Percentiles rank a stretch among this genome's conserved stretches.
These are phyloP conservation scores for Crepidotus variabilis DNA, from an alignment of 768 basidiomycete genomes.

Conservation along the genomic window DNA sequence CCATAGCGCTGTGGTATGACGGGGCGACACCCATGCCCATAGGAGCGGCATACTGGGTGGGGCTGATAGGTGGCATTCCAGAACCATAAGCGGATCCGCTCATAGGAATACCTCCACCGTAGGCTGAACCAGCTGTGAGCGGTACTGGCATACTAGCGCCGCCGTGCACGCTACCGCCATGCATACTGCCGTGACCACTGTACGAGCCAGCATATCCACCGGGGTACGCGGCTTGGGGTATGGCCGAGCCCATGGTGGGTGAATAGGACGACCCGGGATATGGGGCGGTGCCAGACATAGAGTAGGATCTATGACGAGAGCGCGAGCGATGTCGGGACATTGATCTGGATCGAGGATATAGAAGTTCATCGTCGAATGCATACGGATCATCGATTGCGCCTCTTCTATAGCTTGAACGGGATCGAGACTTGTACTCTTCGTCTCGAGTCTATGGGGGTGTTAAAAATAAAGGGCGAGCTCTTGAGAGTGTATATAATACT, in stretches of 20 bases:
- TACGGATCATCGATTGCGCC: constrained; percentile 34
- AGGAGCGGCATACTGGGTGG: constrained; percentile 10
- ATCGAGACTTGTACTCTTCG: constrained; percentile 34
- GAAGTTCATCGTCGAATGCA: constrained; percentile 31
- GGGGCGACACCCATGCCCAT: constrained; percentile 20
- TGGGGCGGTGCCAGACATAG: constrained; percentile 17
- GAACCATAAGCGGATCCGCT: constrained; percentile 18
- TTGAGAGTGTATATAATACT: constrained; percentile 6
- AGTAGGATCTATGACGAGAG: constrained; percentile 31
- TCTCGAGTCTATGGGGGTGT: constrained; percentile 27
- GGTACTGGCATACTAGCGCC: constrained; percentile 19
- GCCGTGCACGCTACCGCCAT: constrained; percentile 14
- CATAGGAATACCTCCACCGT: constrained; percentile 6
- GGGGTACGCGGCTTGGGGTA: constrained; percentile 19
- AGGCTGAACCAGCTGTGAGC: constrained; percentile 16
- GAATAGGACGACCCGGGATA: constrained; percentile 14
- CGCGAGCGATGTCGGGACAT: constrained; percentile 29
- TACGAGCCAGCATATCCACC: constrained; percentile 18
- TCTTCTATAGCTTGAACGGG: constrained; percentile 17
- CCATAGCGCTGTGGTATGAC: constrained; percentile 25
- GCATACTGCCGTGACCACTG: constrained; percentile 1
- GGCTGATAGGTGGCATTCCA: constrained; percentile 7
- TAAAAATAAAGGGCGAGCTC: constrained; percentile 1
- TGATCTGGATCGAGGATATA: constrained; percentile 25
- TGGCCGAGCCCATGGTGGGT: constrained; percentile 11